Evolutionary conservation across 1,284 basidiomycete species (phyloP).

Genomic region (Cryptococcus wingfieldii): DNA sequence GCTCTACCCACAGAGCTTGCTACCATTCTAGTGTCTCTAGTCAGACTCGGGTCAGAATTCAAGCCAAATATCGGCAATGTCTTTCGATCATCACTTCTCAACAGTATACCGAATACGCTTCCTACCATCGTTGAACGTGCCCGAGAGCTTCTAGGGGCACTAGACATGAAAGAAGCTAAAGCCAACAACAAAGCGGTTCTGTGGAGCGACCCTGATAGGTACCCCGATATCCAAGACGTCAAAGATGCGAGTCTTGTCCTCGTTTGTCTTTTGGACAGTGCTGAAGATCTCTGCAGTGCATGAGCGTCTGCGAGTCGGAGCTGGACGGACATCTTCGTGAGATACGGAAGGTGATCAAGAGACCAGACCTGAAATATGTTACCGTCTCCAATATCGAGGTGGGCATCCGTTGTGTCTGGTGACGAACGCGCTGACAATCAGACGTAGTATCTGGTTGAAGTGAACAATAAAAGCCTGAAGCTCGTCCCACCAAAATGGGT

Average conservation of each 20-base stretch:
- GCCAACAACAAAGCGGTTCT: slow-evolving; percentile 67
- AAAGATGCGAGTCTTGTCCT: slow-evolving; percentile 46
- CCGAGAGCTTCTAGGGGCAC: slow-evolving; percentile 56
- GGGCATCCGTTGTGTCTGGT: slow-evolving; percentile 14
- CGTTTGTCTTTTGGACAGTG: background rate
- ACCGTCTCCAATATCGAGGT: slow-evolving; percentile 69
- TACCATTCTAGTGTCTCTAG: slow-evolving; percentile 69
- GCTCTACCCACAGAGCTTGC: slow-evolving; percentile 81
- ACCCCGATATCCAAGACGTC: slow-evolving; percentile 60
- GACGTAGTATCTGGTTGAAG: slow-evolving; percentile 67
- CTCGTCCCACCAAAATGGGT: slow-evolving; percentile 76
- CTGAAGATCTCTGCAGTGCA: slow-evolving; percentile 28
- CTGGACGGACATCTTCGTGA: slow-evolving; percentile 70
- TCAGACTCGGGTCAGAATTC: slow-evolving; percentile 68
- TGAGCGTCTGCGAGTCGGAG: slow-evolving; percentile 59
- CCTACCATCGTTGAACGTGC: slow-evolving; percentile 62
- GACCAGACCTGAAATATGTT: slow-evolving; percentile 72
- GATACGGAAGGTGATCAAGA: slow-evolving; percentile 66
- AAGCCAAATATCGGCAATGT: slow-evolving; percentile 54
- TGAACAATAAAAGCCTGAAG: slow-evolving; percentile 67
- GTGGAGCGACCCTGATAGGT: slow-evolving; percentile 69
- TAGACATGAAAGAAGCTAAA: slow-evolving; percentile 64
- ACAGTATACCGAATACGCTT: slow-evolving; percentile 65
- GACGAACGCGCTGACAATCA: slow-evolving; percentile 1
- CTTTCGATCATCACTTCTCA: slow-evolving; percentile 65